These are phyloP conservation scores for Hanseniaspora clermontiae DNA, from an alignment of 805 yeast genomes.

Conservation along the genomic window DNA sequence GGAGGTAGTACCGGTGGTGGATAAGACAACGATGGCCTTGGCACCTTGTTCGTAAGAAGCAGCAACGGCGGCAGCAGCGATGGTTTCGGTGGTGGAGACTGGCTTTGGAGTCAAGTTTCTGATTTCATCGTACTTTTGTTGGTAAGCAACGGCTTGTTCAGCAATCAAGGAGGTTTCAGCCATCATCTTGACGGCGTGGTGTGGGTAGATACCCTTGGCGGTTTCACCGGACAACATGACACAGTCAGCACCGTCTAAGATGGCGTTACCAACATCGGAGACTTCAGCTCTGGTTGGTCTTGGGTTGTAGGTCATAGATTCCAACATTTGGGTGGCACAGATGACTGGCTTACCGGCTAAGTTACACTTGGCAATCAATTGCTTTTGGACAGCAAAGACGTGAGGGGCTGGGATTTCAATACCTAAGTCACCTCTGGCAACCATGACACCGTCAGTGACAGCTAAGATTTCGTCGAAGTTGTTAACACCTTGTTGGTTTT, in stretches of 20 bases:
- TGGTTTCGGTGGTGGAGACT: slow-evolving; percentile 86
- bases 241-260: slow-evolving; percentile 99
- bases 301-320: slow-evolving; percentile 98
- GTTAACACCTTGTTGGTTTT: slow-evolving; percentile 99
- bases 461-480: slow-evolving; percentile 91
- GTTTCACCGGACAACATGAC: slow-evolving; percentile 99
- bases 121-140: slow-evolving; percentile 70
- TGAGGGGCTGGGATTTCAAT: slow-evolving; percentile 98
- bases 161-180: slow-evolving; percentile 94
- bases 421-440: slow-evolving; percentile 99
- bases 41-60: slow-evolving; percentile 94
- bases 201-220: slow-evolving; percentile 98
- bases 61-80: slow-evolving; percentile 92
- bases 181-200: slow-evolving; percentile 97
- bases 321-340: slow-evolving; percentile 99
- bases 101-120: slow-evolving; percentile 78
- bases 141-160: slow-evolving; percentile 91
- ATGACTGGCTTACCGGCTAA: slow-evolving; percentile 98
- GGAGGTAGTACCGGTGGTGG: slow-evolving; percentile 90
- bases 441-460: slow-evolving; percentile 99
- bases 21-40: slow-evolving; percentile 89
- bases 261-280: slow-evolving; percentile 97
- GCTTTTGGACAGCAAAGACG: slow-evolving; percentile 97
- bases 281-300: slow-evolving; percentile 99
- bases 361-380: slow-evolving; percentile 97